Conservation (phyloP, 768 basidiomycete genomes). For the Tulasnella calospora region DNA sequence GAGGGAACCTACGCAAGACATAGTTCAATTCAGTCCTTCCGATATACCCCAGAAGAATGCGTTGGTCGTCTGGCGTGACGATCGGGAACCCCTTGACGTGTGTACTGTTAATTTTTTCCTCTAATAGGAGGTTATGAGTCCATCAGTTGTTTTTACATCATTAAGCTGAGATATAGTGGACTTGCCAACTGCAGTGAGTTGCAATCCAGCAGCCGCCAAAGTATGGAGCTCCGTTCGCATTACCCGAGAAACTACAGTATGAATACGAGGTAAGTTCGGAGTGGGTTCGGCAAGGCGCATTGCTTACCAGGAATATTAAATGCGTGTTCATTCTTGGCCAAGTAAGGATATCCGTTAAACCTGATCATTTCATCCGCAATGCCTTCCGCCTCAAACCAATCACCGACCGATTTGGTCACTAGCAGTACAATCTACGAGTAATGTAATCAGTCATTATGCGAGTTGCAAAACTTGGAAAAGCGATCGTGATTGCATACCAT, state of each 20-base stretch:
- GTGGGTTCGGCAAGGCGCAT: slow-evolving; percentile 5
- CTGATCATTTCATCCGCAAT: slow-evolving; percentile 97
- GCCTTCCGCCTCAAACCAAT: slow-evolving; percentile 85
- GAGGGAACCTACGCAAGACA: slow-evolving; percentile 62
- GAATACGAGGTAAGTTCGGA: not conserved
- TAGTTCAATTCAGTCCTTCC: slow-evolving; percentile 78
- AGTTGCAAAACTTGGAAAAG: not conserved
- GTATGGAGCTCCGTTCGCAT: slow-evolving; percentile 80
- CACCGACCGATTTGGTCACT: slow-evolving; percentile 95
- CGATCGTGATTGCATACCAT: slow-evolving; percentile 58
- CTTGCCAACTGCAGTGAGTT: slow-evolving; percentile 74
- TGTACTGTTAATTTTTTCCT: slow-evolving; percentile 63
- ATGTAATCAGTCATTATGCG: not conserved
- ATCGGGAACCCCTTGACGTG: slow-evolving; percentile 91
- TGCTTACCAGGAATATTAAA: slow-evolving; percentile 81
- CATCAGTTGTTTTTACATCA: not conserved
- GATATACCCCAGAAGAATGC: slow-evolving; percentile 78
- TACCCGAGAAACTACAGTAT: slow-evolving; percentile 51
- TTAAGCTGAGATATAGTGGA: not conserved
- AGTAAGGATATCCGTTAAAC: slow-evolving; percentile 94
- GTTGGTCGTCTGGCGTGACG: slow-evolving; percentile 55
- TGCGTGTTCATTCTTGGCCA: slow-evolving; percentile 92
- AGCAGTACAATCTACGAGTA: slow-evolving; percentile 78
- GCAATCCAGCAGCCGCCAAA: slow-evolving; percentile 69
- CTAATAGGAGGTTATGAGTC: slow-evolving; percentile 39